Base-by-base conservation (phyloP, 2,329 filamentous ascomycete genomes). In the Gnomoniopsis smithogilvyi region DNA sequence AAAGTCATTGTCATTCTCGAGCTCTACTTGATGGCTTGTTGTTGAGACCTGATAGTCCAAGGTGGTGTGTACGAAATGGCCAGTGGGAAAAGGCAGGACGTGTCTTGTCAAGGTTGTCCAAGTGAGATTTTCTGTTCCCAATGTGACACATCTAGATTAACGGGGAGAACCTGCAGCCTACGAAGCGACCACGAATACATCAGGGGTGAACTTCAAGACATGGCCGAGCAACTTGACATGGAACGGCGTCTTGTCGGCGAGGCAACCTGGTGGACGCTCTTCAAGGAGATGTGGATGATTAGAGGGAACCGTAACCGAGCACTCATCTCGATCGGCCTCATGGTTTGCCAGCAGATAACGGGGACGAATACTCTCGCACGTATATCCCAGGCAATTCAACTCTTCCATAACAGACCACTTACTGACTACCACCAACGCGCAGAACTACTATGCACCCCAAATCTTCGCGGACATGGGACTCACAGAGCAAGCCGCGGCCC, bases 391-490 rank as follows among this genome's bases (percentile, higher is more conserved):
- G n/a, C 14, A 21, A 11, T 17, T 22, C 10, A 12, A 21, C 24
- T 4, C 7, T 21, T 14, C 22, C 3, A 15, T 8, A 2, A 7
- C 30, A 22, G 15, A 30, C 7, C 26, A 6, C 6, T 10, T 8
- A 14, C 21, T 49, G 21, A 55, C 53, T n/a, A 8, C n/a, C 8
- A 15, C 15, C 21, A 6, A 15, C 15, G 7, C 1, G 10, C 57
- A 74, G 68, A 84, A 88, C 70, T 89, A 89, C 74, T 89, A 89
- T 66, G 84, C 86, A 0, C 88, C 88, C 0, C 80, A 83, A 57
- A 90, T 91, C 66, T 91, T 91, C 74, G 73, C 74, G 48, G 79
- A 84, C 64, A 76, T 91, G 3, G 88, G 88, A 19, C 78, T 91
- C 65, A 70, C 68, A 19, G 74, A 75, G 8, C 84, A 80, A 7